A percentile compares a stretch with the other conserved stretches of the same genome.
Conservation (phyloP, 805 yeast genomes). For the Saccharomycopsis schoenii region DNA sequence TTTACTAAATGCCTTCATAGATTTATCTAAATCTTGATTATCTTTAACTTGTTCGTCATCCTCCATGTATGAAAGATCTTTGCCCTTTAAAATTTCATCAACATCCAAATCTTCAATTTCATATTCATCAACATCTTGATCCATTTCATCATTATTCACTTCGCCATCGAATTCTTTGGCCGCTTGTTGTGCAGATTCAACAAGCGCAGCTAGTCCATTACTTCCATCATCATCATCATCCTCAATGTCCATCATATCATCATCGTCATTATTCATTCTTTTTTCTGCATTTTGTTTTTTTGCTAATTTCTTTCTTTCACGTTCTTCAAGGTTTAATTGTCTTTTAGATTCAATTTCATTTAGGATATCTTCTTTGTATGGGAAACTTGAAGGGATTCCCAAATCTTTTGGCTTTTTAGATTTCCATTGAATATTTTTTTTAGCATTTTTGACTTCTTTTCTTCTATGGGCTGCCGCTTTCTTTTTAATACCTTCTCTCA, state of each 20-base stretch:
- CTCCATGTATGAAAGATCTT: constrained; percentile 33
- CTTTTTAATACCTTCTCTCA: constrained; percentile 94
- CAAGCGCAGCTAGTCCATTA: constrained; percentile 67
- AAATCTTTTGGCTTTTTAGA: constrained; percentile 77
- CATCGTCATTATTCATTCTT: constrained; percentile 29
- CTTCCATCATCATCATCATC: constrained; percentile 36
- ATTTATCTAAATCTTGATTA: constrained; percentile 49
- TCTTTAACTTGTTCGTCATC: constrained; percentile 34
- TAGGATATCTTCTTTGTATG: constrained; percentile 80
- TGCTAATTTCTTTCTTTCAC: constrained; percentile 40
- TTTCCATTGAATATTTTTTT: constrained; percentile 91
- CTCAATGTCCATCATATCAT: constrained; percentile 29
- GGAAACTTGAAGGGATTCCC: constrained; percentile 92
- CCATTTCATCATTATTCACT: constrained; percentile 30
- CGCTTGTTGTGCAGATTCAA: constrained; percentile 85
- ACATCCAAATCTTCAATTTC: constrained; percentile 42
- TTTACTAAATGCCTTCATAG: constrained; percentile 88
- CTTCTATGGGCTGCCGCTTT: constrained; percentile 88
- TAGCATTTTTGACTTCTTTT: constrained; percentile 71
- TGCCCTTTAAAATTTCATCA: constrained; percentile 22
- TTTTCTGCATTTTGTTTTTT: constrained; percentile 33
- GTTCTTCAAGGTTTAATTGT: constrained; percentile 45
- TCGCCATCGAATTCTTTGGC: constrained; percentile 68
- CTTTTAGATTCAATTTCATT: constrained; percentile 59
- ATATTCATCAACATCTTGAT: constrained; percentile 35